Conservation (phyloP, 2,329 filamentous ascomycete genomes). For the Cladosporium sphaerospermum region DNA sequence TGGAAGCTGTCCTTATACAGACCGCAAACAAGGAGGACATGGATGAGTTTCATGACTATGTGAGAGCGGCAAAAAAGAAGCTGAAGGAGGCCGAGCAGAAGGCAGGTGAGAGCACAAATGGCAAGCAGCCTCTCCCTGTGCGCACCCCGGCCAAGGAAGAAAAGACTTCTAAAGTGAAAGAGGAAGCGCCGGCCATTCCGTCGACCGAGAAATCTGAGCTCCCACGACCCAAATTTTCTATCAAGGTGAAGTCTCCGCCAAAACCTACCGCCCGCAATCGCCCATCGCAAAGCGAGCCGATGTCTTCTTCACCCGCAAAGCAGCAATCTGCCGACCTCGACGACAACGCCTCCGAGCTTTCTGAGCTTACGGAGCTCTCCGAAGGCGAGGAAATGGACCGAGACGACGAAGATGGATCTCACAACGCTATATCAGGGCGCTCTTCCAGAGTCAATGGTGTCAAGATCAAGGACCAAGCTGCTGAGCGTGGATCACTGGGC, state of each 20-base stretch:
- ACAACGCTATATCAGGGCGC: slow-evolving; percentile 8
- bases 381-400: slow-evolving; percentile 25
- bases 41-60: slow-evolving; percentile 36
- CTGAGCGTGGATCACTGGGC: slow-evolving; percentile 16
- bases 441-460: slow-evolving; percentile 16
- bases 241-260: slow-evolving; percentile 25
- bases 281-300: slow-evolving; percentile 17
- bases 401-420: slow-evolving; percentile 15
- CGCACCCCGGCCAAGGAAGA: slow-evolving; percentile 15
- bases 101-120: slow-evolving; percentile 23
- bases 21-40: slow-evolving; percentile 35
- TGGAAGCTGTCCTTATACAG: slow-evolving; percentile 39
- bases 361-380: slow-evolving; percentile 31
- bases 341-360: slow-evolving; percentile 21
- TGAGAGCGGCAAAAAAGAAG: slow-evolving; percentile 39
- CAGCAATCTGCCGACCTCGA: slow-evolving; percentile 15
- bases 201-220: slow-evolving; percentile 26
- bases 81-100: slow-evolving; percentile 18
- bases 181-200: slow-evolving; percentile 19
- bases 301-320: slow-evolving; percentile 22
- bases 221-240: slow-evolving; percentile 24
- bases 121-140: slow-evolving; percentile 22
- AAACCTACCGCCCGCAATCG: slow-evolving; percentile 16
- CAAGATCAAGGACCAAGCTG: slow-evolving; percentile 24
- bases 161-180: background rate